These are phyloP conservation scores for Coelastrella sp. DNA, from an alignment of 139 green algal genomes.

Conservation along the genomic window DNA sequence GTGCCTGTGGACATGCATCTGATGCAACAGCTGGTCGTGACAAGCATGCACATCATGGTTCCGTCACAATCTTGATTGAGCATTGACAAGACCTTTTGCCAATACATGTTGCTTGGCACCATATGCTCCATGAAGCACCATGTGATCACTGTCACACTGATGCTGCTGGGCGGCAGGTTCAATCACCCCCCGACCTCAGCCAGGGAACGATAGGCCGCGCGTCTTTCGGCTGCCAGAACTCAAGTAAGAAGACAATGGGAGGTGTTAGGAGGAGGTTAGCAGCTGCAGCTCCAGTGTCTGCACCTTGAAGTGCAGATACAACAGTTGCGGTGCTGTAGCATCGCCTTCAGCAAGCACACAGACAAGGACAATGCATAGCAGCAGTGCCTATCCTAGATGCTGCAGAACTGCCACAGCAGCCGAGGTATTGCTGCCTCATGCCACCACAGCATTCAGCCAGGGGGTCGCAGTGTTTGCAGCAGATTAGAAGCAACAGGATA, in stretches of 20 bases:
- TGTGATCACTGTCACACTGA: background rate
- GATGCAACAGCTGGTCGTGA: background rate
- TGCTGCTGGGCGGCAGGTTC: conserved; percentile 69
- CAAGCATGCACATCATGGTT: background rate
- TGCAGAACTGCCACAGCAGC: background rate
- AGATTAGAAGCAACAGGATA: background rate
- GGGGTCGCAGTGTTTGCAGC: background rate
- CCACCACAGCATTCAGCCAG: background rate
- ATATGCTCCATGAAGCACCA: no score
- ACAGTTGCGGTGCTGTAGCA: background rate
- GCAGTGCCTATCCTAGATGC: background rate
- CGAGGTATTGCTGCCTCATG: background rate
- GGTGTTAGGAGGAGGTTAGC: no score
- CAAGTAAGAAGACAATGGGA: conserved; percentile 55
- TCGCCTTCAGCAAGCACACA: background rate
- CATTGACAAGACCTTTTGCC: no score
- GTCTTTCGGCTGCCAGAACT: conserved; percentile 90
- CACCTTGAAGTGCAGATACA: background rate
- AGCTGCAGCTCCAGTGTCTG: no score
- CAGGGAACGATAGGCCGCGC: conserved; percentile 93
- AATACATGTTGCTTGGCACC: no score
- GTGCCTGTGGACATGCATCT: background rate
- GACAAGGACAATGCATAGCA: background rate
- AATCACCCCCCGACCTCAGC: conserved; percentile 93
- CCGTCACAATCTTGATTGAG: no score